Base-by-base conservation (phyloP, 805 yeast genomes). In the Tetrapisispora namnaoensis region DNA sequence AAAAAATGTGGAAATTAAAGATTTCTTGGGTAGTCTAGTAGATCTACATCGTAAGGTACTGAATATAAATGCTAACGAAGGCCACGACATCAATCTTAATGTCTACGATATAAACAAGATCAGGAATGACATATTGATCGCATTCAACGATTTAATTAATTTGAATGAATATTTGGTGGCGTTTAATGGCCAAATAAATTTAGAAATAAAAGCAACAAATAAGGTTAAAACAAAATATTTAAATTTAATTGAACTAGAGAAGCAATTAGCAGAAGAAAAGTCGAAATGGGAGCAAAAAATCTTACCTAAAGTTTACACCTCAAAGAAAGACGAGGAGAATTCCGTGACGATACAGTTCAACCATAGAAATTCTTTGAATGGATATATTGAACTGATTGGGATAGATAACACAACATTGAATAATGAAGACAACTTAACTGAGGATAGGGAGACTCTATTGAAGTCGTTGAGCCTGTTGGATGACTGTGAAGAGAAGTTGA, bases 321-420 rank as follows among this genome's bases (percentile, higher is more conserved):
- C 11, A 32, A 32, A 14, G 6, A 14, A 7, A 13, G 40, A 17
- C 21, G 44, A 41, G 8, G 20, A 20, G 11, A 35, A 40, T n/a
- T 9, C 9, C 20, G 14, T 42, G 16, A 37, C 36, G 13, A 46
- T 46, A n/a, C 18, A 40, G 22, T 41, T 32, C 27, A 24, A 37
- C 16, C 59, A 63, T 49, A 56, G 61, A 22, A 28, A 46, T 2
- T 14, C 40, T 4, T 40, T 63, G 51, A 51, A 61, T 43, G 45
- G 48, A 18, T 63, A 63, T 46, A 55, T 62, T 40, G 60, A 56
- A 35, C 28, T 57, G 20, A 57, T 61, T 6, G 66, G 66, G 1
- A 52, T 55, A 4, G 38, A 45, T 1, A 55, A 60, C 41, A 60
- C 65, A 3, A 47, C 61, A 1, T 45, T 60, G 40, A 35, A 35